phyloP scores from a whole-genome alignment of 169 alveolate species.

The Plasmodium cynomolgi region DNA sequence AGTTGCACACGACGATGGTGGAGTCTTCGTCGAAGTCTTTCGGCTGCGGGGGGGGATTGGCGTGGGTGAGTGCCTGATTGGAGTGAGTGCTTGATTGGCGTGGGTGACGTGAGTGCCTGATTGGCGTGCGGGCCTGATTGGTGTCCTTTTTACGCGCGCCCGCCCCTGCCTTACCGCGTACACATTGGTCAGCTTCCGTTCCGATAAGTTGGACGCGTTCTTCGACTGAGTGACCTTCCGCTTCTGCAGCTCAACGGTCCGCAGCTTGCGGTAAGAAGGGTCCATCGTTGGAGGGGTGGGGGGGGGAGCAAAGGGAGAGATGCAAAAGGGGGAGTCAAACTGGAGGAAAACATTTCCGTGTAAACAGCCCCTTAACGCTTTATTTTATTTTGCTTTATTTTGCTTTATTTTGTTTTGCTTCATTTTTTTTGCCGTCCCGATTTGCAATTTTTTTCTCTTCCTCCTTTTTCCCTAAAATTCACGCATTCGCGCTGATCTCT shows the following conservation, averaged over 20 bases:
- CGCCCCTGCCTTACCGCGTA: constrained; percentile 30
- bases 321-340: not conserved
- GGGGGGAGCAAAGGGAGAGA: not conserved
- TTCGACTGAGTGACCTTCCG: constrained; percentile 68
- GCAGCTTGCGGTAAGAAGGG: not conserved
- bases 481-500: not conserved
- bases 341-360: not conserved
- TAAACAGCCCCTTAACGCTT: not conserved
- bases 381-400: not conserved
- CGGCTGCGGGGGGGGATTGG: constrained; percentile 45
- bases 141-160: not conserved
- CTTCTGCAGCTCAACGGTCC: constrained; percentile 23
- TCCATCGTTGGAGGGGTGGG: not conserved
- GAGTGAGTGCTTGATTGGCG: not conserved
- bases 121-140: not conserved
- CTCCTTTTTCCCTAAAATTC: not conserved
- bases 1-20: constrained; percentile 80
- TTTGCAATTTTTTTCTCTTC: not conserved
- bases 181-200: constrained; percentile 45
- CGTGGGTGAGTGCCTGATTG: not conserved
- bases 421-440: not conserved
- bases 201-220: constrained; percentile 29
- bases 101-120: not conserved
- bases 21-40: constrained; percentile 83
- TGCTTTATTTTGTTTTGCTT: not conserved